Percentiles rank a stretch among this genome's conserved stretches.
These are phyloP conservation scores for Auriscalpium microsporum DNA, from an alignment of 768 basidiomycete genomes.

Conservation along the genomic window DNA sequence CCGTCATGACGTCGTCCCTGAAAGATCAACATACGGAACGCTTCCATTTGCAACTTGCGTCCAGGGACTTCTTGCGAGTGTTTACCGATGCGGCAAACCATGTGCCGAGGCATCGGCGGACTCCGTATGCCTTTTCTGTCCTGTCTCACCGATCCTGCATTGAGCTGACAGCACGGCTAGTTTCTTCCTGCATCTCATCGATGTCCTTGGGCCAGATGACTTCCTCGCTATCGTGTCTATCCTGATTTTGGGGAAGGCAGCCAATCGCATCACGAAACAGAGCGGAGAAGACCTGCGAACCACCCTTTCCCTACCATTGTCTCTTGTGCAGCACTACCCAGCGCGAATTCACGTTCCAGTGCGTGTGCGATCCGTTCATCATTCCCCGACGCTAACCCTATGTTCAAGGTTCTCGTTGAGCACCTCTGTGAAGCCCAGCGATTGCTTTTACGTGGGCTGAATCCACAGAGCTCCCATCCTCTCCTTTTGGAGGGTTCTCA, in stretches of 20 bases:
- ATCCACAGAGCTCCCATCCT: slow-evolving; percentile 28
- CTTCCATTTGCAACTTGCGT: slow-evolving; percentile 56
- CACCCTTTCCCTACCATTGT: slow-evolving; percentile 57
- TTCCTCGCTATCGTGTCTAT: slow-evolving; percentile 80
- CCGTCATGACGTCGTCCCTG: slow-evolving; percentile 81
- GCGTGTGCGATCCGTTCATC: slow-evolving; percentile 14
- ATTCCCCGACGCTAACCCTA: not conserved
- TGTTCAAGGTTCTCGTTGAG: slow-evolving; percentile 48
- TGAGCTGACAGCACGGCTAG: slow-evolving; percentile 29
- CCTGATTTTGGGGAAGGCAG: slow-evolving; percentile 74
- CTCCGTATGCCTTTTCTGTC: slow-evolving; percentile 48
- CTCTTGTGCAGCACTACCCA: slow-evolving; percentile 50
- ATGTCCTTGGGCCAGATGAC: slow-evolving; percentile 68
- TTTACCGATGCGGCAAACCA: slow-evolving; percentile 92
- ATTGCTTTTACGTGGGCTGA: slow-evolving; percentile 36
- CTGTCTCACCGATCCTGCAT: not conserved
- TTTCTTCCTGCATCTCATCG: slow-evolving; percentile 83
- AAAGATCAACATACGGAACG: slow-evolving; percentile 44
- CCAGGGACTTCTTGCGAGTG: slow-evolving; percentile 77
- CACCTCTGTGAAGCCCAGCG: slow-evolving; percentile 59
- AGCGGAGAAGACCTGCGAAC: slow-evolving; percentile 47
- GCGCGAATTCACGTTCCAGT: slow-evolving; percentile 45
- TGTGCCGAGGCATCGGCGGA: slow-evolving; percentile 87
- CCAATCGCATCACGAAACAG: slow-evolving; percentile 61
- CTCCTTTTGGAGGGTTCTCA: slow-evolving; percentile 48